Base-by-base conservation (phyloP, 1,284 basidiomycete species). In the Cryptococcus maquisensis region DNA sequence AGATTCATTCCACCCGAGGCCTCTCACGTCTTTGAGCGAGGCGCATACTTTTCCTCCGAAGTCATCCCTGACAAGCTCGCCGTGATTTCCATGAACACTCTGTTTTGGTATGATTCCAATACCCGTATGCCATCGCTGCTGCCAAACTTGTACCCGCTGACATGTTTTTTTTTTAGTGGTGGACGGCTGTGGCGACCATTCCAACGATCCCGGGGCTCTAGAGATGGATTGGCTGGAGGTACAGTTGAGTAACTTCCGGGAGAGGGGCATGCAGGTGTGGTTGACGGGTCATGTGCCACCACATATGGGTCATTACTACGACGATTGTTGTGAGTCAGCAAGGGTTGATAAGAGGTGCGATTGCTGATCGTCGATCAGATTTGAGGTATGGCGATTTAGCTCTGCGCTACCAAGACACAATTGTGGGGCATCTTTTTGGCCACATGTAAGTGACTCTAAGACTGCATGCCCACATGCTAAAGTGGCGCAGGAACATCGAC, bases 61-160 rank as follows among this genome's bases (percentile, higher is more conserved):
- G 86, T 95, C 35, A 83, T 95, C 24, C 86, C 87, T 1, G 81
- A 85, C 64, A 71, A 82, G 51, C 69, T 95, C 18, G 88, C 89
- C 8, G 89, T 87, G 44, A 85, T 96, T 69, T 87, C 86, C 62
- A 78, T 96, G 56, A 96, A 95, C 75, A 94, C 92, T 1, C 82
- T 96, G 75, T 96, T 91, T 76, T 94, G 90, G 78, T 96, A 88
- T 74, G 86, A 90, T 68, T 86, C 86, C 35, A 96, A 96, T 77
- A 89, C 90, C 78, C 87, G 88, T 84, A 65, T 68, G 78, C 57
- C 32, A 46, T 35, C 26, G 23, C 23, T 24, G 38, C 26, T 13
- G 38, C 23, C 24, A 40, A 8, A 4, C 6, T 44, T 44, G 21
- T 44, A 32, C 28, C 28, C 28, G 43, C 47, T 37, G 47, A 48